These are phyloP conservation scores for Diaporthe sp. DNA, from an alignment of 2,329 filamentous ascomycete genomes.

Conservation along the genomic window DNA sequence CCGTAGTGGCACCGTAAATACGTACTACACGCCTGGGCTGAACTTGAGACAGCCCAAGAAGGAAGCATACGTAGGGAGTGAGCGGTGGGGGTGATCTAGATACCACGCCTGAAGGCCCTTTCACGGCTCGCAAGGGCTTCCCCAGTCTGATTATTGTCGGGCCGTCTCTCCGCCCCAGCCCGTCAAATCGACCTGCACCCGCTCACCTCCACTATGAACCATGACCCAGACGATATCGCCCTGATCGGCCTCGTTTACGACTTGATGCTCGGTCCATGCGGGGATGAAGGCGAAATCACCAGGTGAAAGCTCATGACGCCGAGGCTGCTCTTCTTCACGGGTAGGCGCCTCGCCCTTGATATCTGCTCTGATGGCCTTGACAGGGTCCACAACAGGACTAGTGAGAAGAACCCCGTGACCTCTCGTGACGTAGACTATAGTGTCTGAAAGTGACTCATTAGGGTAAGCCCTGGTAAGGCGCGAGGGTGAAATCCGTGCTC, in stretches of 20 bases:
- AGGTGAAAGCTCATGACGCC: conserved; percentile 67
- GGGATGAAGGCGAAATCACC: conserved; percentile 81
- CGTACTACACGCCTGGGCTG: too few species aligned
- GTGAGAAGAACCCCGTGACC: conserved; percentile 73
- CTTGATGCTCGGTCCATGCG: conserved; percentile 78
- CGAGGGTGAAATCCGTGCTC: conserved; percentile 41
- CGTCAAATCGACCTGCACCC: conserved; percentile 72
- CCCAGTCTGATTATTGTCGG: background rate
- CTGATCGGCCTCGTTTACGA: conserved; percentile 70
- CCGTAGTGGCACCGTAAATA: background rate
- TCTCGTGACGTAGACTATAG: conserved; percentile 74
- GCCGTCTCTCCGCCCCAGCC: conserved; percentile 67
- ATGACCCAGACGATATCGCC: conserved; percentile 74
- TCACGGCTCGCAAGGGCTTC: background rate
- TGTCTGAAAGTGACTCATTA: conserved; percentile 59
- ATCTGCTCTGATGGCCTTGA: conserved; percentile 35
- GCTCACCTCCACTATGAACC: conserved; percentile 70
- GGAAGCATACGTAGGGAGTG: background rate
- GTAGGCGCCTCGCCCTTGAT: conserved; percentile 32
- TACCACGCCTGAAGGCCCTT: background rate
- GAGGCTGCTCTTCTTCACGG: conserved; percentile 60
- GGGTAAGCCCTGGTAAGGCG: background rate
- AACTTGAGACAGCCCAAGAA: background rate
- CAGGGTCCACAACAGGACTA: conserved; percentile 52
- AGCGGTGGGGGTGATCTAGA: background rate